Conservation (phyloP, 495 filamentous ascomycete species). For the Neurospora sp. region DNA sequence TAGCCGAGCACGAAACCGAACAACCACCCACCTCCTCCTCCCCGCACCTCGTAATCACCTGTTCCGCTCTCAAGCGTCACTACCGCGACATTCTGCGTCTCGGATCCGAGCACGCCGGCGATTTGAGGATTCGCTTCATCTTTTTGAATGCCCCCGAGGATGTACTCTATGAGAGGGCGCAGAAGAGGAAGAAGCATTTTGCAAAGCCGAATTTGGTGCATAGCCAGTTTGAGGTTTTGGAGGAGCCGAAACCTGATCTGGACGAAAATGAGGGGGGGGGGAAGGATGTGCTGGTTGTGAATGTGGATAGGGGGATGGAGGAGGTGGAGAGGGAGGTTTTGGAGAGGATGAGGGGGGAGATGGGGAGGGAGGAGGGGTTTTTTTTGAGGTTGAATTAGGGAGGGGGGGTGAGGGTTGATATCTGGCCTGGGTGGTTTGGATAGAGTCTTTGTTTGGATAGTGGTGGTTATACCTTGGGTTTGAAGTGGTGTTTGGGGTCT, state of each 20-base stretch:
- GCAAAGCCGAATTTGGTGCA: slow-evolving; percentile 8
- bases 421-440: background rate
- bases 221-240: slow-evolving; percentile 13
- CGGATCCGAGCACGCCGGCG: background rate
- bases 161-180: slow-evolving; percentile 5
- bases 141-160: slow-evolving; percentile 11
- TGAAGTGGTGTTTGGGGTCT: background rate
- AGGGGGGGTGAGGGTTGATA: background rate
- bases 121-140: slow-evolving; percentile 12
- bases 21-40: background rate
- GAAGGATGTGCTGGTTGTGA: slow-evolving; percentile 12
- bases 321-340: slow-evolving; percentile 5
- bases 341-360: slow-evolving; percentile 5
- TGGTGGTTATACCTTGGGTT: background rate
- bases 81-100: slow-evolving; percentile 18
- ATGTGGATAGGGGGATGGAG: slow-evolving; percentile 5
- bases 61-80: slow-evolving; percentile 15
- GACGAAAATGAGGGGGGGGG: background rate
- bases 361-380: slow-evolving; percentile 11
- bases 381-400: slow-evolving; percentile 3
- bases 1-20: slow-evolving; percentile 10
- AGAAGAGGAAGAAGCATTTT: slow-evolving; percentile 12
- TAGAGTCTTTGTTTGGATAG: background rate
- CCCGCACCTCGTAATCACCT: slow-evolving; percentile 14
- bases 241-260: background rate